phyloP scores from a whole-genome alignment of 2,329 filamentous ascomycete species.

The Arthrobotrys musiformis region DNA sequence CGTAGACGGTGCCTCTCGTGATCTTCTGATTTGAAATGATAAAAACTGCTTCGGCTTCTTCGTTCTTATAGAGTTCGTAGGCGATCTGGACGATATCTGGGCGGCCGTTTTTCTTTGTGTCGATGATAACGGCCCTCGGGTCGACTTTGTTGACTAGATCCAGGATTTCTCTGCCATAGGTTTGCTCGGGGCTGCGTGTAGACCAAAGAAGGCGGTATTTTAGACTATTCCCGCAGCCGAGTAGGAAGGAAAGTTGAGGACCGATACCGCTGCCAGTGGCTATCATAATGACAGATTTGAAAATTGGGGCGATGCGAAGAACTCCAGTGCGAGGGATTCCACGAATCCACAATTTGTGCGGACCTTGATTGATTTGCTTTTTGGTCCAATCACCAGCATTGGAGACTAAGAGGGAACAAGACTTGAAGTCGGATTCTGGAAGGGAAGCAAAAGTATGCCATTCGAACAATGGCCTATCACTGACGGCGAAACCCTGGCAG shows the following conservation, averaged over 20 bases:
- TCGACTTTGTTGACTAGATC: conserved; percentile 61
- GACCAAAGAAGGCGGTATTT: conserved; percentile 61
- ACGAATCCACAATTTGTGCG: conserved; percentile 73
- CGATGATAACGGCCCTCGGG: conserved; percentile 61
- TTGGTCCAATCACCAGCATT: conserved; percentile 81
- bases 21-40: conserved; percentile 62
- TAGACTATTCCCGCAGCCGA: conserved; percentile 56
- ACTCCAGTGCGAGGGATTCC: conserved; percentile 69
- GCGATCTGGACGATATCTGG: conserved; percentile 61
- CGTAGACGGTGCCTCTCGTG: conserved; percentile 62
- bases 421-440: conserved; percentile 69
- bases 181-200: conserved; percentile 61
- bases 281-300: conserved; percentile 61
- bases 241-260: conserved; percentile 61
- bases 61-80: conserved; percentile 60
- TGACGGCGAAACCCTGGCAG: conserved; percentile 71
- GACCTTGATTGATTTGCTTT: conserved; percentile 71
- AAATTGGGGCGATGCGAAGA: conserved; percentile 62
- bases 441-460: conserved; percentile 82
- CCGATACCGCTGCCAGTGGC: conserved; percentile 63
- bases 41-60: conserved; percentile 62
- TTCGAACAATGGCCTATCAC: conserved; percentile 70
- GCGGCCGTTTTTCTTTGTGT: conserved; percentile 61
- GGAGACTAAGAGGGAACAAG: conserved; percentile 77
- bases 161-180: conserved; percentile 61